phyloP scores from a whole-genome alignment of 805 yeast species.

The Kazachstania bromeliacearum region DNA sequence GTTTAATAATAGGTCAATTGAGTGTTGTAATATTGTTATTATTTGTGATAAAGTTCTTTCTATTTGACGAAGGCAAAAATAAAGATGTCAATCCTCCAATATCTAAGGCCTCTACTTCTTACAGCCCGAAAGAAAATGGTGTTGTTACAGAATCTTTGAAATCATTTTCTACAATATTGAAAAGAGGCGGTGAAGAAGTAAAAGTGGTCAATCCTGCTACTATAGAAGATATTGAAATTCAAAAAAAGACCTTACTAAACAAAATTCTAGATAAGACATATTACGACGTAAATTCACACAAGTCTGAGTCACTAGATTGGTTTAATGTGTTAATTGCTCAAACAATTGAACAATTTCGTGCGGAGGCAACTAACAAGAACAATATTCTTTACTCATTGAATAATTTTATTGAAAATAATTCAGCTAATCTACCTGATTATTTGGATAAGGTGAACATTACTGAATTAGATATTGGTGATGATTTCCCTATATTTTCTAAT shows the following conservation, averaged over 20 bases:
- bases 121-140: neutral
- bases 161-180: conserved; percentile 14
- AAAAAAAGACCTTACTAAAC: conserved; percentile 23
- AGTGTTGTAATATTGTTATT: conserved; percentile 56
- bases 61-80: conserved; percentile 57
- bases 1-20: conserved; percentile 62
- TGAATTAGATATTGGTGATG: conserved; percentile 86
- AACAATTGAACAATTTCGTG: conserved; percentile 72
- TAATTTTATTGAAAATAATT: conserved; percentile 42
- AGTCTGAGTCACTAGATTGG: conserved; percentile 93
- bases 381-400: conserved; percentile 75
- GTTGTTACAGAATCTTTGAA: neutral
- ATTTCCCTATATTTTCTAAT: conserved; percentile 89
- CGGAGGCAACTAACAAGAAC: conserved; percentile 80
- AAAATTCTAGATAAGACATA: conserved; percentile 81
- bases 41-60: conserved; percentile 64
- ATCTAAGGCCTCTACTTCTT: neutral
- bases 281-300: conserved; percentile 80
- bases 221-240: conserved; percentile 13
- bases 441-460: conserved; percentile 69
- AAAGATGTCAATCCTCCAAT: conserved; percentile 24
- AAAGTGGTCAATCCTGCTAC: neutral
- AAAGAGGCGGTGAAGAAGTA: conserved; percentile 22
- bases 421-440: conserved; percentile 58
- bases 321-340: conserved; percentile 91